Evolutionary conservation across 176 grass and related monocot genomes (phyloP), one percentile per base, ranked within the genome.

Genomic region (Oryza glumipatula): DNA sequence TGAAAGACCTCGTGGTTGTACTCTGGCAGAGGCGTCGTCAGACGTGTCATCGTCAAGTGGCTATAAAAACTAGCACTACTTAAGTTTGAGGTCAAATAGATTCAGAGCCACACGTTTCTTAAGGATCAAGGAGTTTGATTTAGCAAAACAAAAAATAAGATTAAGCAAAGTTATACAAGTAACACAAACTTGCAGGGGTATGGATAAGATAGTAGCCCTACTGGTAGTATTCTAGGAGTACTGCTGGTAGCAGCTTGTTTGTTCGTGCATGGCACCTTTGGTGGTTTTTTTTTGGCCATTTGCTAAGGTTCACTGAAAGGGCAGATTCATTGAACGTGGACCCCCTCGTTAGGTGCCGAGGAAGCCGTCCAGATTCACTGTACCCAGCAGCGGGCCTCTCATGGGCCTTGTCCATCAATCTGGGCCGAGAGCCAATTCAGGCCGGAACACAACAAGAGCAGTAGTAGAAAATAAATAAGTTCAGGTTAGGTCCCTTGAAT

Each of bases 281-380:
- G 22, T 9, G 6, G 65, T 10, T 32, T 32, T 32, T 32, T 32
- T 32, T 10, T 17, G 16, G 26, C 35, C 65, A 30, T 5, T 38
- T 17, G 41, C 6, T 21, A 76, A 76, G 72, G 63, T 84, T 84
- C 82, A 16, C 22, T 17, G 68, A 61, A 84, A 19, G 26, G 33
- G 76, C 70, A 58, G 56, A 47, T 90, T 73, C 83, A 19, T 46
- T 26, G 83, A 82, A 86, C 67, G 30, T 86, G 78, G 83, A 73
- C 68, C 19, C 36, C 49, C 35, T 26, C 21, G n/a, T 28, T 19
- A 1, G 30, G 9, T 32, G 28, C 9, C 24, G 4, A 2, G 23
- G 43, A 72, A 16, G 30, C 22, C 36, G 49, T 85, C 66, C 83
- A 70, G 12, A 3, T 85, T 60, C 66, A 63, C 3, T 35, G 65